These are phyloP conservation scores for Vicia villosa DNA, from an alignment of 306 rosid species.

Conservation along the genomic window DNA sequence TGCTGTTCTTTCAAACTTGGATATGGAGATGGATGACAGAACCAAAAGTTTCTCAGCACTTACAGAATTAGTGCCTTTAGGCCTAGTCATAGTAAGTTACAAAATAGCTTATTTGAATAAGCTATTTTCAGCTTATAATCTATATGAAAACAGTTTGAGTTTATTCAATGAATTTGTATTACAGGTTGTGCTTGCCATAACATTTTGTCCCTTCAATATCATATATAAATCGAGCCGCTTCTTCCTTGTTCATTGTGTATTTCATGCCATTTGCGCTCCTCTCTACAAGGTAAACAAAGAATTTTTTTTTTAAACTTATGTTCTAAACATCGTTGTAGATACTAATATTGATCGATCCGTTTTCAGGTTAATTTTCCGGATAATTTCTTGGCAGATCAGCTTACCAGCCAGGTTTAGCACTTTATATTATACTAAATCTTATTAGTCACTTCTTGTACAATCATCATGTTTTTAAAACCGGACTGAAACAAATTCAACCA, in stretches of 20 bases:
- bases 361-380: conserved; percentile 62
- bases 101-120: background rate
- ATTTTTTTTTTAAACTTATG: background rate
- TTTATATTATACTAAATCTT: conserved; percentile 5
- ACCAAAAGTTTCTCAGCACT: conserved; percentile 23
- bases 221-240: conserved; percentile 66
- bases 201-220: conserved; percentile 69
- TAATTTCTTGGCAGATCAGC: conserved; percentile 81
- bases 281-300: conserved; percentile 65
- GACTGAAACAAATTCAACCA: background rate
- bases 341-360: conserved; percentile 8
- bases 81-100: conserved; percentile 55
- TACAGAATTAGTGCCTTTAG: conserved; percentile 64
- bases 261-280: conserved; percentile 65
- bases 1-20: conserved; percentile 41
- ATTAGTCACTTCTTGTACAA: no score
- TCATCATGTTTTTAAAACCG: background rate
- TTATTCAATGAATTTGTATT: background rate
- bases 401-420: conserved; percentile 72
- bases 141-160: no score
- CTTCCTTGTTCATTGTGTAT: conserved; percentile 49
- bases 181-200: conserved; percentile 57
- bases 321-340: background rate
- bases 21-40: conserved; percentile 36
- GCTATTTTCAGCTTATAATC: no score